Conservation (phyloP, 768 basidiomycete species). For the Pleurotus ostreatus region DNA sequence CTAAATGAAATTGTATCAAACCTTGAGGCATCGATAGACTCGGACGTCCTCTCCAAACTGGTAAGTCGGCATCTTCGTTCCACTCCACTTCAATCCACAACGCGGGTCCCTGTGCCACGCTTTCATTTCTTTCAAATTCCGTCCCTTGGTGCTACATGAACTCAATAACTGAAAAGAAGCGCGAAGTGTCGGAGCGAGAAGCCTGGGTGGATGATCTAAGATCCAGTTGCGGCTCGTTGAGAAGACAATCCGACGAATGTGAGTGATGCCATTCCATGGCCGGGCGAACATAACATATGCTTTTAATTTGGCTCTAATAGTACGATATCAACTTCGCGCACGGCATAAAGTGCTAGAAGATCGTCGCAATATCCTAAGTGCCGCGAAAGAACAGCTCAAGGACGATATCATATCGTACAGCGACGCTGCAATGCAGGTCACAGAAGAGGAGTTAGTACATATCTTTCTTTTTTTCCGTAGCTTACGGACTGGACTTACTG, state of each 20-base stretch:
- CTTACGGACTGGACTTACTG: constrained; percentile 12
- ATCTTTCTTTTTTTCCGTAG: constrained; percentile 5
- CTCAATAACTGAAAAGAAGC: constrained; percentile 44
- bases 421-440: constrained; percentile 27
- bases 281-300: not conserved
- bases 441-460: constrained; percentile 33
- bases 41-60: constrained; percentile 32
- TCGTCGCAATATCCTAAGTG: constrained; percentile 42
- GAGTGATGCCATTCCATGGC: constrained; percentile 16
- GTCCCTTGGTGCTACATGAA: constrained; percentile 11
- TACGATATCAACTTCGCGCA: constrained; percentile 24
- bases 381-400: constrained; percentile 36
- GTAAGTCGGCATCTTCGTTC: constrained; percentile 29
- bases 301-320: constrained; percentile 17
- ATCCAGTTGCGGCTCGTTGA: constrained; percentile 35
- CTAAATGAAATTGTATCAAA: constrained; percentile 43
- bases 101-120: not conserved
- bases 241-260: constrained; percentile 45
- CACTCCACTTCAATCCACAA: constrained; percentile 3
- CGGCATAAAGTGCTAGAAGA: constrained; percentile 22
- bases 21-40: constrained; percentile 43
- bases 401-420: constrained; percentile 22
- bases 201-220: constrained; percentile 48
- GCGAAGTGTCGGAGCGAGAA: constrained; percentile 66
- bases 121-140: constrained; percentile 6